Evolutionary conservation across 805 yeast genomes (phyloP), one percentile per base, ranked within the genome.

Genomic region (Suhomyces emberorum): DNA sequence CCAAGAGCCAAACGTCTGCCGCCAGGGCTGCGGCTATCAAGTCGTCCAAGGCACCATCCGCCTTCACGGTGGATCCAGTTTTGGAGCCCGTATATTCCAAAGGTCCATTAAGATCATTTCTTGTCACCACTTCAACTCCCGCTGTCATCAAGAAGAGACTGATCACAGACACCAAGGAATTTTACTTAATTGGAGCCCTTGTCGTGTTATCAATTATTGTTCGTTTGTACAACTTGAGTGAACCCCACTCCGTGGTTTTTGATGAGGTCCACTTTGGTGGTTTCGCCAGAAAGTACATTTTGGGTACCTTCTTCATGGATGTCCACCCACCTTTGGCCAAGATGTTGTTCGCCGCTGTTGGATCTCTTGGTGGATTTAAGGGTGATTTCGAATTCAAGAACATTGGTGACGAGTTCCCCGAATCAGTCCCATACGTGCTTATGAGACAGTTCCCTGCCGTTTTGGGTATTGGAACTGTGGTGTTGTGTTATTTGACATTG

Each of bases 181-280:
- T 42, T 43, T 40, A 50, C 28, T 43, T 57, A 30, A 29, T 63
- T 23, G 55, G 70, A n/a, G 56, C 49, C 2, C 53, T 65, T 11
- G 63, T 86, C 35, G 51, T 76, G n/a, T 47, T 70, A 2, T 74
- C 95, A 0, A 43, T 70, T 9, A 50, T 60, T 31, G 74, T 87
- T 33, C 78, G 99, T 48, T 67, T 83, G 35, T 65, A 70, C 46
- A 65, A 73, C 36, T 66, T 93, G 40, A 65, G 74, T 18, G 54
- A 64, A 43, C 99, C 99, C 26, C 63, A 79, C 50, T 78, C 89
- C 19, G 95, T 88, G 24, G 95, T 91, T 9, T 86, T 86, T 47
- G 96, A 88, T 59, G 98, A 91, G 60, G 93, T 85, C 27, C 95
- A 86, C 61, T 93, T 93, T 52, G 98, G 98, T 38, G 95, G 95